Evolutionary conservation across 23 red algal genomes (phyloP).

Genomic region (Chondrus crispus): DNA sequence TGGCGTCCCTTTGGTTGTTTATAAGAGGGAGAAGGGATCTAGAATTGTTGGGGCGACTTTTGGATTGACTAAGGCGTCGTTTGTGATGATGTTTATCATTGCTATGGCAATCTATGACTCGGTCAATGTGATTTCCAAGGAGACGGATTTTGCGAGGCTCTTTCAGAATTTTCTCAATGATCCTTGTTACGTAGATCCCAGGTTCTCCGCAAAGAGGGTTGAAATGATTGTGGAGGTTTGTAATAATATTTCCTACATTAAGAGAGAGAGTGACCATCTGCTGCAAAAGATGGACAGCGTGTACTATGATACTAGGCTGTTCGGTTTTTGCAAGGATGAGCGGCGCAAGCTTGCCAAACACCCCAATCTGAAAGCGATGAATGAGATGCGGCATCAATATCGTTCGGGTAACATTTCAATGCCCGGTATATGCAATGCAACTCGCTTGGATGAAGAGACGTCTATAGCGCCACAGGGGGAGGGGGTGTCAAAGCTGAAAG

Average conservation of each 20-base stretch:
- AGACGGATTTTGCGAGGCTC: conserved; percentile 38
- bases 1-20: conserved; percentile 48
- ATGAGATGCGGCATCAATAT: conserved; percentile 27
- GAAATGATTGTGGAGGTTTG: conserved; percentile 46
- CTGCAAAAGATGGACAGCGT: conserved; percentile 48
- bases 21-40: conserved; percentile 33
- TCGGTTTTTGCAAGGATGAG: conserved; percentile 53
- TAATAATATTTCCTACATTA: conserved; percentile 44
- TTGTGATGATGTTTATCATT: conserved; percentile 53
- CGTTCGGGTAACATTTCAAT: conserved; percentile 17
- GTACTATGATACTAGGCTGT: conserved; percentile 56
- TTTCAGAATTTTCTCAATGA: conserved; percentile 58
- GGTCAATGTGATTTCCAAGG: conserved; percentile 1
- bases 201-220: conserved; percentile 6
- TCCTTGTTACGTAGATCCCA: conserved; percentile 60
- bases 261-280: conserved; percentile 5
- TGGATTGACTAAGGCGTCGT: conserved; percentile 45
- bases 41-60: conserved; percentile 40
- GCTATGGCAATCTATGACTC: conserved; percentile 43
- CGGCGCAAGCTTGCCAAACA: not conserved
- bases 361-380: conserved; percentile 27
- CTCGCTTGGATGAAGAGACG: conserved; percentile 27
- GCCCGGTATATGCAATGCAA: conserved; percentile 51
- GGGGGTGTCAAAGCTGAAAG: conserved; percentile 16
- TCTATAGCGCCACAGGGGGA: conserved; percentile 27